phyloP scores from a whole-genome alignment of 345 rosid species.

The Linum tenue region DNA sequence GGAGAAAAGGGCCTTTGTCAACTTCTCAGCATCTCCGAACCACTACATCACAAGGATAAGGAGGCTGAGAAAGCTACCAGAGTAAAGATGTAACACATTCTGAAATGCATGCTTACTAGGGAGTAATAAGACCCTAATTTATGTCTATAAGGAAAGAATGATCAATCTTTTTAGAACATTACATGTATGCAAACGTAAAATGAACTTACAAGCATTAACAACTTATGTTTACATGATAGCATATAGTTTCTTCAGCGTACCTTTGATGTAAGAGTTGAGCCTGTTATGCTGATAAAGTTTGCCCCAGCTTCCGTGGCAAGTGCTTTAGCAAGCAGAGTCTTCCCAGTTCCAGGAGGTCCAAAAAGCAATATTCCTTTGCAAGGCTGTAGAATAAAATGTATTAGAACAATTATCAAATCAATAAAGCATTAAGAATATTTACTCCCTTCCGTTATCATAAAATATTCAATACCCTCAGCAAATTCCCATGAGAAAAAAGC shows the following conservation, averaged over 20 bases:
- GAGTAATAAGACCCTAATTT: too few species aligned
- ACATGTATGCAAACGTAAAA: too few species aligned
- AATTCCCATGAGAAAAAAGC: conserved; percentile 83
- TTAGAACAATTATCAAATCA: conserved; percentile 9
- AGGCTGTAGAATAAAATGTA: conserved; percentile 41
- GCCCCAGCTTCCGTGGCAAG: conserved; percentile 98
- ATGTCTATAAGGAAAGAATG: too few species aligned
- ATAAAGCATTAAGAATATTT: background rate
- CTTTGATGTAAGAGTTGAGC: conserved; percentile 96
- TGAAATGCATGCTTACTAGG: too few species aligned
- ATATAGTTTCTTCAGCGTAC: conserved; percentile 24
- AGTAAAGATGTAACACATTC: too few species aligned
- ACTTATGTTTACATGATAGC: too few species aligned
- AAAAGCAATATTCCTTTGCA: conserved; percentile 96
- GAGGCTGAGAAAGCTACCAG: background rate
- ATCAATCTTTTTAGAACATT: too few species aligned
- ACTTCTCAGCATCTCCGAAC: conserved; percentile 99
- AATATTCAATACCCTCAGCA: conserved; percentile 56
- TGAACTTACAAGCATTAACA: too few species aligned
- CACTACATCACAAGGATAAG: conserved; percentile 40
- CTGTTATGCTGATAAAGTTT: conserved; percentile 93
- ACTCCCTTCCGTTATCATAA: conserved; percentile 1
- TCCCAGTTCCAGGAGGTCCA: conserved; percentile 99
- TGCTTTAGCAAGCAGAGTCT: conserved; percentile 92
- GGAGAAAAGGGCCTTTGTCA: conserved; percentile 90